Base-by-base conservation (phyloP, 306 rosid genomes). In the Trichosanthes cucumerina region DNA sequence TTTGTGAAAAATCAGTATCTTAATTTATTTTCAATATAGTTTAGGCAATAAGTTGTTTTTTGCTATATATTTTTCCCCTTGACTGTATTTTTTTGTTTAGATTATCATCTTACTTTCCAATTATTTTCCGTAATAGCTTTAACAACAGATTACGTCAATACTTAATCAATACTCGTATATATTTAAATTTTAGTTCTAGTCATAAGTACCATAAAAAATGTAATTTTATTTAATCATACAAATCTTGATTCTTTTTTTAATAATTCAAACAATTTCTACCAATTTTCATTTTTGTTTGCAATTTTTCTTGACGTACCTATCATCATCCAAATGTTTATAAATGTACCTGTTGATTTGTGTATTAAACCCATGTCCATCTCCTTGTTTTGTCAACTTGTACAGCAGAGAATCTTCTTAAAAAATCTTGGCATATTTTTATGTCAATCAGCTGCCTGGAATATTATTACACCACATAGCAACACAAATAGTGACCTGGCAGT, bases 401-500 rank as follows among this genome's bases (percentile, higher is more conserved):
- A 63, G 38, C 44, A 63, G 23, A 33, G 44, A 16, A 28, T 33
- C 44, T 62, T 63, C 19, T 63, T 58, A 58, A 23, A 23, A 58
- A 23, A 23, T 58, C 16, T 58, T 58, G 13, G 19, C 54, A 4
- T 57, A 57, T 23, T 57, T 23, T 57, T 33, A 21, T 11, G 36
- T 10, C 65, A 58, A 10, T 58, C 36, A 4, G 66, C 38, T 26
- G n/a, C n/a, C n/a, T n/a, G 66, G 66, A 59, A 59, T 59, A 26
- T 59, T 10, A 16, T 49, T 53, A 9, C 14, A 59, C 19, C 19
- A 26, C 66, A 59, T 12, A 59, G 15, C 66, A 59, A 59, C 66
- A 59, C 66, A 26, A 59, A 59, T 59, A 59, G 18, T 59, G 66
- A 59, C 66, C 66, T 59, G 66, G 66, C 66, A 59, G 28, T 39